A percentile compares a stretch with the other conserved stretches of the same genome.
These are phyloP conservation scores for Quercus lobata DNA, from an alignment of 331 rosid species.

Conservation along the genomic window DNA sequence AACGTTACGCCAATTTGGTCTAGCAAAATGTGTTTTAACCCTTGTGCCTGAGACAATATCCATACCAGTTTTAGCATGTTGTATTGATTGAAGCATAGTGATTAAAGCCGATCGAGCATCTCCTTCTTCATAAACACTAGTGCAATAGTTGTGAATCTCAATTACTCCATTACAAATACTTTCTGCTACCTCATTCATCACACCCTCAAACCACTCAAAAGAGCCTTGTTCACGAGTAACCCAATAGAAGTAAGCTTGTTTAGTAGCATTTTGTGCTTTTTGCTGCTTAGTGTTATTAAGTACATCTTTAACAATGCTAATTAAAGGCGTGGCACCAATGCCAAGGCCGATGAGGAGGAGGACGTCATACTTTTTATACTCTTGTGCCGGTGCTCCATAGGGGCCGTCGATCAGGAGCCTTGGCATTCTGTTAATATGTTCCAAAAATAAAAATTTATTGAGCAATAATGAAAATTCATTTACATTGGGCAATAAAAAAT, in stretches of 20 bases:
- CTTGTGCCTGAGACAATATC: constrained; percentile 80
- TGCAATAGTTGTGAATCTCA: constrained; percentile 83
- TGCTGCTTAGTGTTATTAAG: constrained; percentile 71
- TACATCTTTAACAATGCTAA: constrained; percentile 77
- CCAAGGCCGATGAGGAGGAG: constrained; percentile 84
- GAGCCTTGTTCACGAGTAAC: constrained; percentile 92
- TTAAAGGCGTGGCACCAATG: constrained; percentile 83
- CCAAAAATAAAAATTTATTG: background rate
- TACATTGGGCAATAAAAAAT: background rate
- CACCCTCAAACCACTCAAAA: constrained; percentile 85
- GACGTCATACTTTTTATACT: constrained; percentile 74
- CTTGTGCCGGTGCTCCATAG: constrained; percentile 93
- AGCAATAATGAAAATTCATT: too few relatives aligned
- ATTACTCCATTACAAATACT: constrained; percentile 52
- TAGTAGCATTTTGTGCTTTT: constrained; percentile 37
- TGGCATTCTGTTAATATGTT: constrained; percentile 58
- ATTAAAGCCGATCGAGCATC: constrained; percentile 82
- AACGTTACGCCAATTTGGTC: constrained; percentile 79
- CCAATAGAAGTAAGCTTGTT: constrained; percentile 84
- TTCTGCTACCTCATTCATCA: constrained; percentile 83
- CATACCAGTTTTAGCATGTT: constrained; percentile 82
- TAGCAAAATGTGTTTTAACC: constrained; percentile 80
- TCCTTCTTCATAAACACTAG: constrained; percentile 90
- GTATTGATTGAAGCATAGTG: constrained; percentile 82
- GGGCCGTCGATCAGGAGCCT: constrained; percentile 74